Evolutionary conservation across 2,329 filamentous ascomycete genomes (phyloP), one percentile per base, ranked within the genome.

Genomic region (Ophidiomyces ophidiicola): DNA sequence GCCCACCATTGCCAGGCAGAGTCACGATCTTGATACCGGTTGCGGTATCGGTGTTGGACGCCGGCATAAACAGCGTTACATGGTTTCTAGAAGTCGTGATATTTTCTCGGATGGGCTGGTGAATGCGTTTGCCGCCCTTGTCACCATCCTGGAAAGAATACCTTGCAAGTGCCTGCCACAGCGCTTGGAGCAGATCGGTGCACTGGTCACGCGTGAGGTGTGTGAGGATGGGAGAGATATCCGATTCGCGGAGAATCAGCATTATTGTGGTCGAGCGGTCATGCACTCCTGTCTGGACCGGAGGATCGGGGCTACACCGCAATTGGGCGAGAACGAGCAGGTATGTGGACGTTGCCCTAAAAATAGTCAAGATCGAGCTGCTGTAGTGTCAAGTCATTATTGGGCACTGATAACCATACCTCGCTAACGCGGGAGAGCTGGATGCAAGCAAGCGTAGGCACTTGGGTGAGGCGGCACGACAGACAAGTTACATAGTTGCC

Each of bases 11-110:
- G 2, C 70, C 68, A 21, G 69, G 66, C 37, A 79, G 63, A 2
- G 79, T 82, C 4, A 83, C 73, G 17, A 83, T 77, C 64, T 87
- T 87, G 50, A 84, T 71, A 3, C 75, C 78, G 46, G 82, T 77
- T 19, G 73, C 74, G 5, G 62, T 57, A 0, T 36, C 37, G 0
- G 72, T 71, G 43, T 76, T 76, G 17, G 70, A 74, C 1, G 79
- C 79, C 0, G 81, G 81, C 77, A 85, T 84, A 54, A 84, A 85
- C 15, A 85, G 61, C 2, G 78, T 82, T 12, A 74, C 78, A 20
- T 65, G 61, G 4, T 58, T 48, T 5, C 53, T 49, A 28, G 53
- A 59, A 6, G 63, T 67, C 21, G 50, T 50, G 36, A 68, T 61
- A 7, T 54, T 48, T 21, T 56, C 58, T 33, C 65, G 59, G 5